A percentile compares a stretch with the other conserved stretches of the same genome.
Conservation (phyloP, 805 yeast species). For the Sugiyamaella boreocaroliniensis region DNA sequence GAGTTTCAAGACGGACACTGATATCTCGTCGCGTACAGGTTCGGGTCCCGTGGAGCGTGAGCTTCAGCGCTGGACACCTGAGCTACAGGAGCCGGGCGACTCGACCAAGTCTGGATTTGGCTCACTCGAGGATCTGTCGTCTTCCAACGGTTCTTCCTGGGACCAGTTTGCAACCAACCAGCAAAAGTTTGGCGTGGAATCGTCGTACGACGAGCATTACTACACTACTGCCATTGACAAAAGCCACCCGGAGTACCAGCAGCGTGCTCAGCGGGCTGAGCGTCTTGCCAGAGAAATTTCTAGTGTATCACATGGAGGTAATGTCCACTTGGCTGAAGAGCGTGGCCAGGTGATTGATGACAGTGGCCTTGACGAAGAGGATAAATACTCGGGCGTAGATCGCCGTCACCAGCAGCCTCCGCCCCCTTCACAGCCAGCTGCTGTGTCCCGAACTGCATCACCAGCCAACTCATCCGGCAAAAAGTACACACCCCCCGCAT, state of each 20-base stretch:
- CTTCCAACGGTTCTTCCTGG: conserved; percentile 45
- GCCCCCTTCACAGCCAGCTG: conserved; percentile 1
- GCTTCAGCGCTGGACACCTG: conserved; percentile 76
- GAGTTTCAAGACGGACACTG: conserved; percentile 75
- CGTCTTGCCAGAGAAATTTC: conserved; percentile 79
- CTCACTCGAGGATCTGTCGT: conserved; percentile 32
- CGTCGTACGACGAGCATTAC: conserved; percentile 75
- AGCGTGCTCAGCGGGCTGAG: conserved; percentile 64
- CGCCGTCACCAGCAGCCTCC: conserved; percentile 32
- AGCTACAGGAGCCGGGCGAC: conserved; percentile 1
- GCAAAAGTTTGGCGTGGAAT: conserved; percentile 78
- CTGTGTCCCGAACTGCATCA: conserved; percentile 3
- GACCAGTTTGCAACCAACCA: conserved; percentile 94
- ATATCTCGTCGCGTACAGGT: conserved; percentile 51
- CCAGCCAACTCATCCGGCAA: conserved; percentile 1
- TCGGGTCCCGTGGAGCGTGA: conserved; percentile 52
- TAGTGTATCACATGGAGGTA: conserved; percentile 53
- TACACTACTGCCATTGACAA: conserved; percentile 77
- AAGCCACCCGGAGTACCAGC: conserved; percentile 63
- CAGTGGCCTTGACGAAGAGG: conserved; percentile 90
- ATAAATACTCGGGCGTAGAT: conserved; percentile 87
- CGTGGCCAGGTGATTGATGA: conserved; percentile 74
- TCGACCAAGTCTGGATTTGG: conserved; percentile 2
- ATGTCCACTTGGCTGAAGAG: conserved; percentile 84
- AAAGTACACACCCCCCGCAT: conserved; percentile 22